Percentiles rank a stretch among this genome's conserved stretches.
Conservation (phyloP, 2,329 filamentous ascomycete genomes). For the Alternaria consortialis region DNA sequence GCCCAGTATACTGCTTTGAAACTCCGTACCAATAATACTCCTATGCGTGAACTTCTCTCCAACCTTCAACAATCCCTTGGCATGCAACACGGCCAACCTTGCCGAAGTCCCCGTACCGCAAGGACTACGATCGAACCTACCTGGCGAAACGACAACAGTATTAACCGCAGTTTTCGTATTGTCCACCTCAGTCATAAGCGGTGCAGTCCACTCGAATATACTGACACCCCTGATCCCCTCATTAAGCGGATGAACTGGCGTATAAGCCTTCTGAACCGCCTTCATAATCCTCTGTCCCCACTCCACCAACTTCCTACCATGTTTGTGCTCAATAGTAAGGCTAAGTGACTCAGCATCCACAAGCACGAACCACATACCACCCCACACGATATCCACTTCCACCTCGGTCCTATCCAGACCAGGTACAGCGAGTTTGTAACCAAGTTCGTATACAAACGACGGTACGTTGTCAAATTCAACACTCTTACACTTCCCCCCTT, state of each 20-base stretch:
- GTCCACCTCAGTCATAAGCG: slow-evolving; percentile 30
- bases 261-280: slow-evolving; percentile 48
- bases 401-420: neutral
- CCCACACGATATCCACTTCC: slow-evolving; percentile 55
- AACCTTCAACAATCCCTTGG: slow-evolving; percentile 50
- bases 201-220: slow-evolving; percentile 52
- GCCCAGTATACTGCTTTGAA: slow-evolving; percentile 51
- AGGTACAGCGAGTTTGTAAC: slow-evolving; percentile 44
- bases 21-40: slow-evolving; percentile 57
- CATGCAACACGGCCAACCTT: slow-evolving; percentile 56
- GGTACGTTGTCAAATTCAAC: slow-evolving; percentile 60
- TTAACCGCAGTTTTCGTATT: slow-evolving; percentile 48
- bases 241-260: slow-evolving; percentile 57
- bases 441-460: slow-evolving; percentile 54
- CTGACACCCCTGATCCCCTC: slow-evolving; percentile 54
- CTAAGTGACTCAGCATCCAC: slow-evolving; percentile 54
- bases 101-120: slow-evolving; percentile 59
- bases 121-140: slow-evolving; percentile 58
- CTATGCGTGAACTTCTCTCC: slow-evolving; percentile 52
- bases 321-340: slow-evolving; percentile 44
- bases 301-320: slow-evolving; percentile 52
- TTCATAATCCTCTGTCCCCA: slow-evolving; percentile 56
- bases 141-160: slow-evolving; percentile 57
- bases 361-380: slow-evolving; percentile 58
- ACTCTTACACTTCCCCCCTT: slow-evolving; percentile 55